These are phyloP conservation scores for Trametes meyenii DNA, from an alignment of 768 basidiomycete genomes.

Conservation along the genomic window DNA sequence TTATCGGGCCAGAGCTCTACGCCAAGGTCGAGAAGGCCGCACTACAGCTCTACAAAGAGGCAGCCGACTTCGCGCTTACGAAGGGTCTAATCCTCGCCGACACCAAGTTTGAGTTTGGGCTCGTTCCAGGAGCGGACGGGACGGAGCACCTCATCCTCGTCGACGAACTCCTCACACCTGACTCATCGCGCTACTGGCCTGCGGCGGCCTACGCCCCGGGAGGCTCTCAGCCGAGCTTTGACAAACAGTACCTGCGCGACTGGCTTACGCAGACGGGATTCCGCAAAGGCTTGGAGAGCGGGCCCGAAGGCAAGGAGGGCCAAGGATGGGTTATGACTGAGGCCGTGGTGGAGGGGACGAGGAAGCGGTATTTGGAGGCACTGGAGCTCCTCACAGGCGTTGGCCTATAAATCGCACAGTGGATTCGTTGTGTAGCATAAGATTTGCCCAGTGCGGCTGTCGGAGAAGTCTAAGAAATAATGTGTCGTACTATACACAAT, in stretches of 20 bases:
- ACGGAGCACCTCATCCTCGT: slow-evolving; percentile 73
- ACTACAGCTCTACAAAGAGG: slow-evolving; percentile 69
- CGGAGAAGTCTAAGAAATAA: slow-evolving; percentile 5
- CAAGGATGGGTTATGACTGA: slow-evolving; percentile 81
- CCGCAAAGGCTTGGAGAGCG: slow-evolving; percentile 76
- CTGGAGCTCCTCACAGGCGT: slow-evolving; percentile 50
- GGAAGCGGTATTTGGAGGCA: slow-evolving; percentile 78
- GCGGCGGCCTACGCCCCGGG: slow-evolving; percentile 72
- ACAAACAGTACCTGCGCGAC: slow-evolving; percentile 95
- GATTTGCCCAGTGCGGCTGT: too few relatives aligned
- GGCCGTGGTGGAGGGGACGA: slow-evolving; percentile 76
- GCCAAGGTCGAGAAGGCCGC: slow-evolving; percentile 60
- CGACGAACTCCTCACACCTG: slow-evolving; percentile 96
- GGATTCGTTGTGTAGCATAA: too few relatives aligned
- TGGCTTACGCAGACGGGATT: slow-evolving; percentile 80
- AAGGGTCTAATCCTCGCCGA: slow-evolving; percentile 93
- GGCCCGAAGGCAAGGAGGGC: slow-evolving; percentile 63
- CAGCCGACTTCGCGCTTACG: slow-evolving; percentile 70
- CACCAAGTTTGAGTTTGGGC: slow-evolving; percentile 98
- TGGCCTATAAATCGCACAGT: slow-evolving; percentile 2
- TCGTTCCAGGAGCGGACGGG: slow-evolving; percentile 45
- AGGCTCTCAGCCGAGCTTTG: slow-evolving; percentile 83
- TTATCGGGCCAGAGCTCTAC: slow-evolving; percentile 71
- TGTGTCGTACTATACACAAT: slow-evolving; percentile 10
- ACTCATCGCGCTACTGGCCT: slow-evolving; percentile 98